Evolutionary conservation across 805 yeast genomes (phyloP).

Genomic region (Metschnikowia orientalis): DNA sequence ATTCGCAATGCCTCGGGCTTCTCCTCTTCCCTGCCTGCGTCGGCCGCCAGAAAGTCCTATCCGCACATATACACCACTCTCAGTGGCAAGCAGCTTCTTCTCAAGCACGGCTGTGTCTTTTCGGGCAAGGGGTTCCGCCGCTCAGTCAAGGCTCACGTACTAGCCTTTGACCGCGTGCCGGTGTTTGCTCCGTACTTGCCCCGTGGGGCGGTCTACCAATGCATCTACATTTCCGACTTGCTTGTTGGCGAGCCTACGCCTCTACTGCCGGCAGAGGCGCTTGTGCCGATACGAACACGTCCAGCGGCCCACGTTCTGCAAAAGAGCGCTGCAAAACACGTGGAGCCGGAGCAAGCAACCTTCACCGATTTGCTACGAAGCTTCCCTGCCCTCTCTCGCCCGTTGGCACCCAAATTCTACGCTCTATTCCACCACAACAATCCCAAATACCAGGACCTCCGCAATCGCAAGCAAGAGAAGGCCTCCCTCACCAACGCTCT

Average conservation of each 20-base stretch:
- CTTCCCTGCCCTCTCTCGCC: conserved; percentile 37
- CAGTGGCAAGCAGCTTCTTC: conserved; percentile 50
- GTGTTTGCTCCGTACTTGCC: conserved; percentile 60
- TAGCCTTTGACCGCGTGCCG: conserved; percentile 43
- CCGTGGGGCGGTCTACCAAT: conserved; percentile 2
- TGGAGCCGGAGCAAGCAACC: conserved; percentile 18
- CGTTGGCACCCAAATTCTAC: conserved; percentile 37
- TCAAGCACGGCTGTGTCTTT: conserved; percentile 51
- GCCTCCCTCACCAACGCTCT: conserved; percentile 25
- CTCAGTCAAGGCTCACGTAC: conserved; percentile 41
- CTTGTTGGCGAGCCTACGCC: conserved; percentile 2
- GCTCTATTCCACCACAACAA: conserved; percentile 41
- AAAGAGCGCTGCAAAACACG: too few relatives aligned
- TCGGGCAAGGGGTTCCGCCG: conserved; percentile 57
- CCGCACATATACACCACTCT: conserved; percentile 50
- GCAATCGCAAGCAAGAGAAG: conserved; percentile 24
- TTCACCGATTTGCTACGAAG: conserved; percentile 36
- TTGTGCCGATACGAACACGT: too few relatives aligned
- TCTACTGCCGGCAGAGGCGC: not conserved
- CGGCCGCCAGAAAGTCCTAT: conserved; percentile 27
- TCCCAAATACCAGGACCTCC: conserved; percentile 26
- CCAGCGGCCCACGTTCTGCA: too few relatives aligned
- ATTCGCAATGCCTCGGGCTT: conserved; percentile 31
- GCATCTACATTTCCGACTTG: conserved; percentile 1
- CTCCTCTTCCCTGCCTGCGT: conserved; percentile 19